Evolutionary conservation across 352 stramenopile species (phyloP).

Genomic region (Blastocystis sp.): DNA sequence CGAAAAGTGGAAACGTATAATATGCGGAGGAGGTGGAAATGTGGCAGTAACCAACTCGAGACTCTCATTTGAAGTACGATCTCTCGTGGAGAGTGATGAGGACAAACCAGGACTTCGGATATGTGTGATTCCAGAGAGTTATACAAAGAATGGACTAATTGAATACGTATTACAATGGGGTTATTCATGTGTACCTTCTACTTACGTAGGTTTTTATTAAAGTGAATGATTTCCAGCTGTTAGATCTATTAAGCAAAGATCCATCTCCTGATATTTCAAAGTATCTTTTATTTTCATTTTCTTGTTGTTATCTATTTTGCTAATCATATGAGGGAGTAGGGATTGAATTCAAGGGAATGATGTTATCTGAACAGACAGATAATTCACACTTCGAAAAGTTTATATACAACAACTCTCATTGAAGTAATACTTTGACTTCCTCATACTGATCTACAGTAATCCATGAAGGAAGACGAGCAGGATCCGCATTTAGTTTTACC

Average conservation of each 20-base stretch:
- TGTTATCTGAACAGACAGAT: no score
- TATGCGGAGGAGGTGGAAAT: background rate
- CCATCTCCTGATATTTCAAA: background rate
- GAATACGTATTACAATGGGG: background rate
- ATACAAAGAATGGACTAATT: background rate
- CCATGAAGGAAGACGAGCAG: background rate
- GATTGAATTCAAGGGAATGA: no score
- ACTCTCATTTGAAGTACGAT: no score
- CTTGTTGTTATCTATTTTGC: slow-evolving; percentile 31
- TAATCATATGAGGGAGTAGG: no score
- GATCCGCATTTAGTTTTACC: background rate
- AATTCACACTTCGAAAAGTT: no score
- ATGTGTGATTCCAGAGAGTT: background rate
- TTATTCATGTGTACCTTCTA: background rate
- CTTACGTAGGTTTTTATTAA: background rate
- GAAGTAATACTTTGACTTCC: background rate
- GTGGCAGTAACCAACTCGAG: background rate
- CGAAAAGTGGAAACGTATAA: slow-evolving; percentile 17
- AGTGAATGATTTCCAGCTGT: background rate
- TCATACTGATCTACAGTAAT: background rate
- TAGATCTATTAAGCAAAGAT: slow-evolving; percentile 29
- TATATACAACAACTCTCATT: no score
- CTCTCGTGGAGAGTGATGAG: background rate
- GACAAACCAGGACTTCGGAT: background rate
- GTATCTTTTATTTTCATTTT: background rate